Percentiles rank a stretch among this genome's conserved stretches.
Conservation (phyloP, 768 basidiomycete species). For the Rhodotorula babjevae region DNA sequence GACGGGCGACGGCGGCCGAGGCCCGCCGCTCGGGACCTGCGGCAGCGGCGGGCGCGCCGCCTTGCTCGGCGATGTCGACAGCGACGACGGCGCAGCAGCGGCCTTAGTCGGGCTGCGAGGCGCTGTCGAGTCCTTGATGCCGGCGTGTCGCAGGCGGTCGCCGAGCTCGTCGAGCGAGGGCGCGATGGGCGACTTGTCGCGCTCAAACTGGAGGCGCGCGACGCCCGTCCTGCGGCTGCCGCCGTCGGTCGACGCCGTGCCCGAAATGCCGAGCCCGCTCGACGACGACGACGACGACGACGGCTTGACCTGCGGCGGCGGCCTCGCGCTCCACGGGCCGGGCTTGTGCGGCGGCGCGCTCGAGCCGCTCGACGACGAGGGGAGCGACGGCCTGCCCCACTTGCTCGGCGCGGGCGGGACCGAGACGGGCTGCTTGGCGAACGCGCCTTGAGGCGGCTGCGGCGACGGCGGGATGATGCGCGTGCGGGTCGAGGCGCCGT, state of each 20-base stretch:
- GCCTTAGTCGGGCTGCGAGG: not conserved
- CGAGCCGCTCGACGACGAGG: not conserved
- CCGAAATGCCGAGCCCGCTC: not conserved
- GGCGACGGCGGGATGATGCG: conserved; percentile 18
- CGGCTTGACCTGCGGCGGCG: not conserved
- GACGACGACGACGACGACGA: no score
- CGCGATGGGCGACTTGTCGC: conserved; percentile 28
- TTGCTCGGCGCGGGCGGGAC: conserved; percentile 25
- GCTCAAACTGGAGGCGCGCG: conserved; percentile 13
- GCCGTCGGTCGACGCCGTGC: not conserved
- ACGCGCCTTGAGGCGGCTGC: conserved; percentile 12
- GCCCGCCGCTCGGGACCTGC: not conserved
- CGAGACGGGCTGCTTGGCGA: not conserved
- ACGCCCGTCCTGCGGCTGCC: not conserved
- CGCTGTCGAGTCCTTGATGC: not conserved
- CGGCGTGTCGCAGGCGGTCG: conserved; percentile 15
- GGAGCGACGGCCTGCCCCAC: conserved; percentile 22
- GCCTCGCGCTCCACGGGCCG: conserved; percentile 12
- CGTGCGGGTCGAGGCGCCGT: conserved; percentile 16
- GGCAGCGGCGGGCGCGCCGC: not conserved
- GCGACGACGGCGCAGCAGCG: not conserved
- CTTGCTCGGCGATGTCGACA: not conserved
- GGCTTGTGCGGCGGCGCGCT: not conserved
- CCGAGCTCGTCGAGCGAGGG: conserved; percentile 27
- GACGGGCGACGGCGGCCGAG: not conserved